Evolutionary conservation across 208 protist species (phyloP).

Genomic region (Crithidia thermophila): DNA sequence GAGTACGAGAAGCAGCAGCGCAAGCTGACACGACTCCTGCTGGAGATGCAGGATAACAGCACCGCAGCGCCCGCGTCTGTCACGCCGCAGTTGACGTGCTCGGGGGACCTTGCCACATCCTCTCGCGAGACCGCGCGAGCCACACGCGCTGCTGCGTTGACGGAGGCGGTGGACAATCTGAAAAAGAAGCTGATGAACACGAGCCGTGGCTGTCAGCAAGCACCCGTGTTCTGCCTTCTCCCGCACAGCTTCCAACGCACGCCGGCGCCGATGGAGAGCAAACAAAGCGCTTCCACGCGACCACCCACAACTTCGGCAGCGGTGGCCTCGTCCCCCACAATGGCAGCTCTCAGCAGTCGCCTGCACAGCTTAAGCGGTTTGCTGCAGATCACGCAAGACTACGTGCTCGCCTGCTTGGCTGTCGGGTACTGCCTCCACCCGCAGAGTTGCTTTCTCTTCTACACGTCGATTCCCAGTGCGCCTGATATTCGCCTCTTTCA

Average conservation of each 20-base stretch:
- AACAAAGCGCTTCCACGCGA: not conserved
- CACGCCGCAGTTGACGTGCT: too few relatives aligned
- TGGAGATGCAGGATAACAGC: not conserved
- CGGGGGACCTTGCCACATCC: too few relatives aligned
- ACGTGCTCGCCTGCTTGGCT: conserved; percentile 59
- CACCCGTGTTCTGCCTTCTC: conserved; percentile 25
- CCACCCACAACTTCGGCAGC: too few relatives aligned
- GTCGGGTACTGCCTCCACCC: conserved; percentile 45
- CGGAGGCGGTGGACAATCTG: conserved; percentile 1
- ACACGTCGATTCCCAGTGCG: conserved; percentile 41
- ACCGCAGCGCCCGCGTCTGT: not conserved
- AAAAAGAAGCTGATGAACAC: conserved; percentile 10
- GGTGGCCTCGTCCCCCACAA: too few relatives aligned
- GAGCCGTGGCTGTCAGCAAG: conserved; percentile 26
- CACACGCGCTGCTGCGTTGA: not conserved
- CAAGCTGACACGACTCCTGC: conserved; percentile 8
- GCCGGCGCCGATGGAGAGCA: not conserved
- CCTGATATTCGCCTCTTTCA: conserved; percentile 39
- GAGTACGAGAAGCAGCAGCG: conserved; percentile 27
- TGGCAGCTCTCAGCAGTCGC: not conserved
- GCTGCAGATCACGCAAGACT: conserved; percentile 39
- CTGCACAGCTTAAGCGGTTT: conserved; percentile 24
- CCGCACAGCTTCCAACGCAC: conserved; percentile 42
- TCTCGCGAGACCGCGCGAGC: not conserved
- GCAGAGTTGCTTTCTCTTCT: conserved; percentile 66